Evolutionary conservation across 2,329 filamentous ascomycete species (phyloP).

Genomic region (Tolypocladium sp.): DNA sequence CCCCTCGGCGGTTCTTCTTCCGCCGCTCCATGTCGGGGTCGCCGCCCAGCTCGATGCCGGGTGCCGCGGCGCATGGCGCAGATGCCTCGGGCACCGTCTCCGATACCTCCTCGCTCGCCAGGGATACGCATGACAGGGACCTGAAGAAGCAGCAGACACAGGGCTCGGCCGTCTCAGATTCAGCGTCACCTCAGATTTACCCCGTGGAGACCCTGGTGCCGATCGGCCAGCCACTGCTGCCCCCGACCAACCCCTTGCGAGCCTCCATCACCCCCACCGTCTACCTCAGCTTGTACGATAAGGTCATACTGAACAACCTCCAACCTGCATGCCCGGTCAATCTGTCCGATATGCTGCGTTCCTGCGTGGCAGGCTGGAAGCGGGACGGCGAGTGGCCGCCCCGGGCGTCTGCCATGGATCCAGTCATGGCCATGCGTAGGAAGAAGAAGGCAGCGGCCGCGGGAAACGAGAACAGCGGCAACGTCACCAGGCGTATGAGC

Average conservation of each 20-base stretch:
- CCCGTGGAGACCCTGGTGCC: conserved; percentile 60
- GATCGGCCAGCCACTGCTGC: conserved; percentile 63
- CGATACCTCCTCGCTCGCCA: conserved; percentile 32
- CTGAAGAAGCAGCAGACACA: conserved; percentile 21
- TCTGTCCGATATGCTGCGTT: conserved; percentile 67
- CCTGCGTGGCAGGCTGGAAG: conserved; percentile 87
- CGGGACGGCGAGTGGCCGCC: conserved; percentile 86
- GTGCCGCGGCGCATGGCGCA: conserved; percentile 13
- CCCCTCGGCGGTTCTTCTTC: conserved; percentile 41
- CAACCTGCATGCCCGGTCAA: conserved; percentile 86
- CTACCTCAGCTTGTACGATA: conserved; percentile 81
- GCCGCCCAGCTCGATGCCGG: conserved; percentile 18
- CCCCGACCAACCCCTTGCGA: conserved; percentile 66
- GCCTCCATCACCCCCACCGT: conserved; percentile 63
- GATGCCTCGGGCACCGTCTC: conserved; percentile 28
- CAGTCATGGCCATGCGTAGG: conserved; percentile 26
- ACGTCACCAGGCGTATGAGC: conserved; percentile 33
- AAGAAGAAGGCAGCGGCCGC: conserved; percentile 24
- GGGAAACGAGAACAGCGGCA: conserved; percentile 15
- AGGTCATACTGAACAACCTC: conserved; percentile 71
- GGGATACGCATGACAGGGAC: conserved; percentile 20
- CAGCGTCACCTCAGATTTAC: conserved; percentile 18
- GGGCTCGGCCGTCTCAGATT: conserved; percentile 20
- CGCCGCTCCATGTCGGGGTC: conserved; percentile 34
- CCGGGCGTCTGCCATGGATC: conserved; percentile 33